These are phyloP conservation scores for Ophiostoma tasmaniense DNA, from an alignment of 2,329 filamentous ascomycete genomes.

Conservation along the genomic window DNA sequence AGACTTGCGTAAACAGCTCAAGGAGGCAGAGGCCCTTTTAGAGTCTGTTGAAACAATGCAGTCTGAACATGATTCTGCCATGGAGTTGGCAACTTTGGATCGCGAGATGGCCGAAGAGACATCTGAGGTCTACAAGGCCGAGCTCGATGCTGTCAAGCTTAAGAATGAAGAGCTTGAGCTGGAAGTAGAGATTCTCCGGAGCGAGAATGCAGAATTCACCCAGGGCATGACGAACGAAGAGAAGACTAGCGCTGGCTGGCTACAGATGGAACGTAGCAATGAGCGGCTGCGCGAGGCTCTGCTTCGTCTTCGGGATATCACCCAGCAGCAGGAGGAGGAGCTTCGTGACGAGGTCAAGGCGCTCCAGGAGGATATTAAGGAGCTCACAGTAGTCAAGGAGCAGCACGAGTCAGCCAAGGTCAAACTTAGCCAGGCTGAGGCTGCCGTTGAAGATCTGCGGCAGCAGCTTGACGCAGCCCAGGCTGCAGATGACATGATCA, in stretches of 20 bases:
- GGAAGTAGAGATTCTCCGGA: conserved; percentile 76
- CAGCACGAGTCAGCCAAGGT: conserved; percentile 63
- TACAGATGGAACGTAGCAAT: conserved; percentile 86
- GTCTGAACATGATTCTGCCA: conserved; percentile 72
- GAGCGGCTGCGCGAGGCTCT: conserved; percentile 81
- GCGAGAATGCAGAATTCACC: conserved; percentile 78
- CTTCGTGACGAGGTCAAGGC: conserved; percentile 65
- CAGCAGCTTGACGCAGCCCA: conserved; percentile 86
- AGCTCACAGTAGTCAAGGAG: conserved; percentile 57
- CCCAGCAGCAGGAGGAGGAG: conserved; percentile 75
- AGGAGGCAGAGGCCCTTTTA: conserved; percentile 62
- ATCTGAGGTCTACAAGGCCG: conserved; percentile 70
- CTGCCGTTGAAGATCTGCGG: conserved; percentile 72
- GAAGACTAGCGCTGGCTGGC: conserved; percentile 74
- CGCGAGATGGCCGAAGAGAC: conserved; percentile 95
- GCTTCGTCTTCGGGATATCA: conserved; percentile 74
- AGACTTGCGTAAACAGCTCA: conserved; percentile 67
- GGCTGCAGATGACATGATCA: conserved; percentile 87
- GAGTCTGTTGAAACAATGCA: conserved; percentile 64
- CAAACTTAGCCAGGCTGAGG: conserved; percentile 63
- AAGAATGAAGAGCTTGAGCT: conserved; percentile 78
- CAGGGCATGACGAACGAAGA: conserved; percentile 85
- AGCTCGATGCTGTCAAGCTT: conserved; percentile 67
- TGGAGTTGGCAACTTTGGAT: conserved; percentile 84
- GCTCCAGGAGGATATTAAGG: conserved; percentile 64